Evolutionary conservation across 305 asterid species (phyloP).

Genomic region (Ilex paraguariensis): DNA sequence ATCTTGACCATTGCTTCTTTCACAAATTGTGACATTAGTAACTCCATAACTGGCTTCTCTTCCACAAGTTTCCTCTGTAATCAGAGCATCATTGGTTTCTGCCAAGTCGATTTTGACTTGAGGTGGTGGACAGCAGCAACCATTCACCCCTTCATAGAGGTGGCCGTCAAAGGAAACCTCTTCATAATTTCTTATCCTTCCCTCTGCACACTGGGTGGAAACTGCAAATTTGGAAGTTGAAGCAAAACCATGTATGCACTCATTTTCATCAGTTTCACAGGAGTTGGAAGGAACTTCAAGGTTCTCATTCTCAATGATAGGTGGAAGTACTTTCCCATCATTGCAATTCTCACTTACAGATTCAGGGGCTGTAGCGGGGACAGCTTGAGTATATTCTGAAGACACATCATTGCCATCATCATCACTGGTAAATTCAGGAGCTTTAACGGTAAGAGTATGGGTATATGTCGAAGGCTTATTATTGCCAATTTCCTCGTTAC

Average conservation of each 20-base stretch:
- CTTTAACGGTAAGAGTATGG: slow-evolving; percentile 1
- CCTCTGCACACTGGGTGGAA: slow-evolving; percentile 1
- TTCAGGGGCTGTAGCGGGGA: slow-evolving; percentile 24
- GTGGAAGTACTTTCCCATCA: slow-evolving; percentile 26
- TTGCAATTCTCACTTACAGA: slow-evolving; percentile 25
- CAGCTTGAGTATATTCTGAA: slow-evolving; percentile 7
- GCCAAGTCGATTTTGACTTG: slow-evolving; percentile 11
- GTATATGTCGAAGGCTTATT: slow-evolving; percentile 17
- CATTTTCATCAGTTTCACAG: slow-evolving; percentile 14
- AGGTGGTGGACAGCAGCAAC: slow-evolving; percentile 13
- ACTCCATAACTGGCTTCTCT: slow-evolving; percentile 11
- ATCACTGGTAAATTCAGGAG: not conserved
- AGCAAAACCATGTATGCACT: slow-evolving; percentile 7
- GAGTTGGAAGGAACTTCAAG: slow-evolving; percentile 15
- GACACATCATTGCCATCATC: not conserved
- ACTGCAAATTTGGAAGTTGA: slow-evolving; percentile 15
- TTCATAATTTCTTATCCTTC: not conserved
- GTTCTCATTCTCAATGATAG: slow-evolving; percentile 16
- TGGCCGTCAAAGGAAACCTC: not conserved
- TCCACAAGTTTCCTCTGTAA: slow-evolving; percentile 13
- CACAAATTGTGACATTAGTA: slow-evolving; percentile 6
- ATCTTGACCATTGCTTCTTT: slow-evolving; percentile 15
- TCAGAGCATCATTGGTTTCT: slow-evolving; percentile 7
- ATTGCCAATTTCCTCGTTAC: slow-evolving; percentile 23
- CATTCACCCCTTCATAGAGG: slow-evolving; percentile 16